A percentile compares a stretch with the other conserved stretches of the same genome.
phyloP scores from a whole-genome alignment of 495 filamentous ascomycete species.

The Neurospora intermedia region DNA sequence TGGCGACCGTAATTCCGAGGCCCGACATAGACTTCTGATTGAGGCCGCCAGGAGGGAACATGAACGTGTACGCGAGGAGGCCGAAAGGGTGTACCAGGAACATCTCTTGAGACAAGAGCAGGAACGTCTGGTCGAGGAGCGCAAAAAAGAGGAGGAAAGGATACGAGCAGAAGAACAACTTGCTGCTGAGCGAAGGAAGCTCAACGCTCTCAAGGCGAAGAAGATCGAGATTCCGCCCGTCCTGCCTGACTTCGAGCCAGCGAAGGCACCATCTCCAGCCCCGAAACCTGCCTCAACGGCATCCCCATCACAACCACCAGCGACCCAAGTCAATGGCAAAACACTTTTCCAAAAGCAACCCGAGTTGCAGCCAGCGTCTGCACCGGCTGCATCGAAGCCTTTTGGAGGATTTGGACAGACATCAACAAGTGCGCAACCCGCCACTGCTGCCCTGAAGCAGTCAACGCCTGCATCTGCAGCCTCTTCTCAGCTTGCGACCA shows the following conservation, averaged over 20 bases:
- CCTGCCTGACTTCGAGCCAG: slow-evolving; percentile 21
- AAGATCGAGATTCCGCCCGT: slow-evolving; percentile 32
- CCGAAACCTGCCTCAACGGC: neutral
- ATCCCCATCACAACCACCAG: slow-evolving; percentile 1
- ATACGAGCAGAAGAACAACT: slow-evolving; percentile 34
- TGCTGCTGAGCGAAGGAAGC: slow-evolving; percentile 29
- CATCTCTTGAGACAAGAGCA: slow-evolving; percentile 36
- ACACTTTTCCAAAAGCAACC: slow-evolving; percentile 1
- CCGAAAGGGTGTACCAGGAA: slow-evolving; percentile 36
- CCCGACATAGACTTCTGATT: slow-evolving; percentile 49
- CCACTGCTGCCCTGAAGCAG: neutral
- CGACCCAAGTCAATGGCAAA: neutral
- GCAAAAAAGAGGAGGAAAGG: slow-evolving; percentile 41
- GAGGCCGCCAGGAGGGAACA: slow-evolving; percentile 52
- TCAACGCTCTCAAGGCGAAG: slow-evolving; percentile 31
- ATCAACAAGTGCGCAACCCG: neutral
- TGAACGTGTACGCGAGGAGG: slow-evolving; percentile 51
- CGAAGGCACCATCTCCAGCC: slow-evolving; percentile 6
- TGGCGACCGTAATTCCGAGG: slow-evolving; percentile 33
- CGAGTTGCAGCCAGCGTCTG: neutral
- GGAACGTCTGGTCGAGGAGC: slow-evolving; percentile 36
- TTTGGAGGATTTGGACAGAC: neutral
- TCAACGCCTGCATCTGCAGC: neutral
- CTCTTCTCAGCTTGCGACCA: neutral
- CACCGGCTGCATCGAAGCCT: neutral